Evolutionary conservation across 2,329 filamentous ascomycete species (phyloP), one percentile per base, ranked within the genome.

Genomic region (Leptodontidium sp.): DNA sequence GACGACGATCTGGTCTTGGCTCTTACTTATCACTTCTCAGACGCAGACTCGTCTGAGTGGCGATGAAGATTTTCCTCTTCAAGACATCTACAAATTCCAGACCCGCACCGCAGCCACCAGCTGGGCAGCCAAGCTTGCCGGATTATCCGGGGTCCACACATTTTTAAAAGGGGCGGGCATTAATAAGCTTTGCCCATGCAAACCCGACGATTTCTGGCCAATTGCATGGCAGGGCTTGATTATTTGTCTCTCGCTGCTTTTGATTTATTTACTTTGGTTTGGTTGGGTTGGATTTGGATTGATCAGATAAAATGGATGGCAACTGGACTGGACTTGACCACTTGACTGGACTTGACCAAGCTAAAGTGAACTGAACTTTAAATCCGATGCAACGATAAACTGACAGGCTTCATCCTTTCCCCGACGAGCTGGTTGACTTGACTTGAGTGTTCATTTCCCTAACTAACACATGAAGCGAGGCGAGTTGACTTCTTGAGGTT

Each of bases 151-250:
- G 24, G 11, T 29, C 40, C 55, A 59, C 55, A 43, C 11, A 24
- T 4, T 17, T n/a, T 15, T 57, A 21, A 29, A 15, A 47, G 58
- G 38, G 58, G 38, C 38, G 40, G 43, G 24, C 24, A 61, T 47
- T 61, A 45, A 45, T 61, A 61, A 61, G 58, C 58, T 61, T 47
- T 32, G 24, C 38, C 17, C n/a, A 38, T 40, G 55, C 55, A 38
- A 40, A 58, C 24, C 32, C 7, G 35, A 7, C 6, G 55, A 17
- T 14, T 58, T 2, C 32, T 58, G 55, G 35, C 55, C 55, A 58
- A 58, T 58, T 58, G 55, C 55, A 40, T 40, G 58, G 38, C 38
- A 61, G 58, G 11, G 58, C 58, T 61, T 61, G 58, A 32, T 7
- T 45, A 38, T 47, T 40, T 58, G 14, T 14, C 14, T 47, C n/a